Conservation (phyloP, 2,329 filamentous ascomycete species). For the Anthostomella pinea region DNA sequence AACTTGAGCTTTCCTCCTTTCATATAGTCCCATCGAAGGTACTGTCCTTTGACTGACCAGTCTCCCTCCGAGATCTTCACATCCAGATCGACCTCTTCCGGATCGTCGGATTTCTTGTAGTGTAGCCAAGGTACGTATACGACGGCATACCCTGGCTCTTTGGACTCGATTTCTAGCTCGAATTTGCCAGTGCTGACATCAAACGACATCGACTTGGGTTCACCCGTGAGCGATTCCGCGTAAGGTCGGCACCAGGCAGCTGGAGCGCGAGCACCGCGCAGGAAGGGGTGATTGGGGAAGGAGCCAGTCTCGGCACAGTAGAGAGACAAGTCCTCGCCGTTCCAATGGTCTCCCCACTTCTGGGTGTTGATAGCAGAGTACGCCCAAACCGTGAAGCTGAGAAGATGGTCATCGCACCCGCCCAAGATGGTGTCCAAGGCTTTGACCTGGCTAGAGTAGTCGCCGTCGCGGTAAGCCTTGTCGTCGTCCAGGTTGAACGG, state of each 20-base stretch:
- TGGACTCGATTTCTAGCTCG: constrained; percentile 4
- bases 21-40: constrained; percentile 9
- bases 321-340: constrained; percentile 26
- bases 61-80: constrained; percentile 6
- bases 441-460: constrained; percentile 21
- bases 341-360: constrained; percentile 26
- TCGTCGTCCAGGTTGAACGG: constrained; percentile 21
- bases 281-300: constrained; percentile 13
- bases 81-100: constrained; percentile 8
- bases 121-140: constrained; percentile 20
- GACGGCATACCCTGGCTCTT: constrained; percentile 5
- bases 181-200: constrained; percentile 13
- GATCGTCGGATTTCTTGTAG: constrained; percentile 12
- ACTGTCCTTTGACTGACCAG: constrained; percentile 7
- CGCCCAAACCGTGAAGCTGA: constrained; percentile 21
- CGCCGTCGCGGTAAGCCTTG: constrained; percentile 20
- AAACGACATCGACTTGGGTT: constrained; percentile 11
- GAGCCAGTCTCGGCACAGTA: constrained; percentile 21
- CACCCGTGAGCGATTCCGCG: constrained; percentile 11
- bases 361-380: constrained; percentile 21
- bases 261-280: constrained; percentile 13
- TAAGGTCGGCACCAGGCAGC: constrained; percentile 22
- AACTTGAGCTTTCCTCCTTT: constrained; percentile 9
- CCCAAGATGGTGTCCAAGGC: constrained; percentile 20
- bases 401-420: constrained; percentile 20